Evolutionary conservation across 345 rosid genomes (phyloP).

Genomic region (Physaria fendleri): DNA sequence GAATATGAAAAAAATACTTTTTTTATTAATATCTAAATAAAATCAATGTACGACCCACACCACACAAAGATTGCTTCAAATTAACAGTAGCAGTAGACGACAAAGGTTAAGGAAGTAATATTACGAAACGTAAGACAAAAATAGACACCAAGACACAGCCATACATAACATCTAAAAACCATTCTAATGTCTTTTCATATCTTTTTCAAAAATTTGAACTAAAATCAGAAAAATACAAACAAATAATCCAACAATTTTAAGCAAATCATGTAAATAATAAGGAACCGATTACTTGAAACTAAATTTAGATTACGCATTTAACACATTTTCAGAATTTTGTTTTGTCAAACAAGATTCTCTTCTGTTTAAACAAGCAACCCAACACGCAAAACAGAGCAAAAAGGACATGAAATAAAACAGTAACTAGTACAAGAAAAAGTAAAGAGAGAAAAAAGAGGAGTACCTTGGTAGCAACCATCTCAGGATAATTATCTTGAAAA

Average conservation of each 20-base stretch:
- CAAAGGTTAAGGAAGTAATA: slow-evolving; percentile 14
- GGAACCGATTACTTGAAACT: background rate
- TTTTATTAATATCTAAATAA: slow-evolving; percentile 11
- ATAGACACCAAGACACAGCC: slow-evolving; percentile 14
- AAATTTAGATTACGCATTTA: slow-evolving; percentile 5
- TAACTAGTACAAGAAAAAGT: background rate
- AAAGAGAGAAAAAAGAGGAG: background rate
- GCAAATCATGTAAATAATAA: background rate
- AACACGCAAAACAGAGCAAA: slow-evolving; percentile 30
- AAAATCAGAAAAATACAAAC: background rate
- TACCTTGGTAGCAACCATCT: slow-evolving; percentile 99
- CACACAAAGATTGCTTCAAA: slow-evolving; percentile 11
- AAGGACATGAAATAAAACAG: slow-evolving; percentile 10
- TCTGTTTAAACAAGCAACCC: slow-evolving; percentile 18
- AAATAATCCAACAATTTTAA: background rate
- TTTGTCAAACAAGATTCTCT: slow-evolving; percentile 3
- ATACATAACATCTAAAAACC: slow-evolving; percentile 22
- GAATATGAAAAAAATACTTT: background rate
- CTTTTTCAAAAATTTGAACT: slow-evolving; percentile 18
- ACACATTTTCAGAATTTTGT: slow-evolving; percentile 1
- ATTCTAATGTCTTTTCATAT: background rate
- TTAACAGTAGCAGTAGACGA: slow-evolving; percentile 12
- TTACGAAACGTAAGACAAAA: slow-evolving; percentile 17
- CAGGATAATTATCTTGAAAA: slow-evolving; percentile 97
- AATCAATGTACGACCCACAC: slow-evolving; percentile 20